Evolutionary conservation across 2,329 filamentous ascomycete genomes (phyloP).

Genomic region (Paraphoma sp.): DNA sequence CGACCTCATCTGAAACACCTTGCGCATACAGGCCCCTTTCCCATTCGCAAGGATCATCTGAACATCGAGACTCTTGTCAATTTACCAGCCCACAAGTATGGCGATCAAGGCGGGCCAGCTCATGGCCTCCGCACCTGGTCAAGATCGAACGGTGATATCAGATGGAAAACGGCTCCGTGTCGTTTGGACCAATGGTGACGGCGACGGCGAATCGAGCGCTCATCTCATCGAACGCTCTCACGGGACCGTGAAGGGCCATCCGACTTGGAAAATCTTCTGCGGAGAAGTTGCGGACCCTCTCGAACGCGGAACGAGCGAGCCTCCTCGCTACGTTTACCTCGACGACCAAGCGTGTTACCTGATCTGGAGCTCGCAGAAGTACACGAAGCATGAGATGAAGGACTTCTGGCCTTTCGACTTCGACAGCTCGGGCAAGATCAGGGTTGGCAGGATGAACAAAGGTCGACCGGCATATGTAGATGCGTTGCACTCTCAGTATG

Average conservation of each 20-base stretch:
- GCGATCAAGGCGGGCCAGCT: constrained; percentile 3
- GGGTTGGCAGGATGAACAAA: constrained; percentile 41
- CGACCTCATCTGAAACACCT: no score
- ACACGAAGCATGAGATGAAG: constrained; percentile 25
- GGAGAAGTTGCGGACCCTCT: constrained; percentile 34
- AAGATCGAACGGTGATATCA: constrained; percentile 21
- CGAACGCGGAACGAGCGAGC: constrained; percentile 31
- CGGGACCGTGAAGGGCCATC: constrained; percentile 29
- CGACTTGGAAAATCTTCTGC: constrained; percentile 50
- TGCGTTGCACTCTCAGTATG: constrained; percentile 11
- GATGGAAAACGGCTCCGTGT: constrained; percentile 40
- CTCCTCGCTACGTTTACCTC: constrained; percentile 49
- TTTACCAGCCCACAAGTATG: not conserved
- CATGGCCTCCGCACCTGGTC: constrained; percentile 9
- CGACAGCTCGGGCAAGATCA: constrained; percentile 38
- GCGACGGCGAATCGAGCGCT: constrained; percentile 39
- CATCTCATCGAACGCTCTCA: constrained; percentile 31
- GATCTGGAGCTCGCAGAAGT: constrained; percentile 39
- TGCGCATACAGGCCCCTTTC: not conserved
- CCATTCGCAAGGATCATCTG: not conserved
- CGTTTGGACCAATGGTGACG: constrained; percentile 49
- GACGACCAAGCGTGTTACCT: constrained; percentile 49
- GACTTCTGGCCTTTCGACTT: constrained; percentile 51
- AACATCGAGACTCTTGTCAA: no score
- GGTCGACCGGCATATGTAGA: constrained; percentile 44